Evolutionary conservation across 2,329 filamentous ascomycete genomes (phyloP), one percentile per base, ranked within the genome.

Genomic region (Claviceps digitariae): DNA sequence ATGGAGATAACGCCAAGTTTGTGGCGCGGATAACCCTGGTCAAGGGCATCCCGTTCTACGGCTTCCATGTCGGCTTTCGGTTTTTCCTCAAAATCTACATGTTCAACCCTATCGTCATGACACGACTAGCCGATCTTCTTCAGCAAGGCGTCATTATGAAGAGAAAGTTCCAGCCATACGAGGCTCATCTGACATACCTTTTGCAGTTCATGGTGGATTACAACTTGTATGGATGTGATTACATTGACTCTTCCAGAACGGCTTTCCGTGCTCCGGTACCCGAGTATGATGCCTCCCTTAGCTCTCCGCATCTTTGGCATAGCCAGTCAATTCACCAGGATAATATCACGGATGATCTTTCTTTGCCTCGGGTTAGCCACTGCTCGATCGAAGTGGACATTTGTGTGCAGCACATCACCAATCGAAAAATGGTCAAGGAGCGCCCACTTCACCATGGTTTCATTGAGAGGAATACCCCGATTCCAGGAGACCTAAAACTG

Each of bases 181-280:
- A 98, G 69, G 90, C 87, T 20, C 94, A 98, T 66, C 68, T 97
- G 57, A 89, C 95, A 64, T 97, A 90, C 65, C 72, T 96, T 9
- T 76, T 93, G 10, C 94, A 98, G 69, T 98, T 94, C 80, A 97
- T 98, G 93, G 86, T 85, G 58, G 94, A 98, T 67, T 98, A 94
- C 73, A 98, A 96, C 64, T 74, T 98, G 59, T 97, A 95, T 66
- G 94, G 94, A 7, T 98, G 93, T 64, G 84, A 82, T 53, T 94
- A 91, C 62, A 82, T 97, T 58, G 80, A 91, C 55, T 85, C 82
- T 50, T 74, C 74, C 10, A 86, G 81, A 57, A 80, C 83, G 1
- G 75, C 71, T 29, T 96, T 95, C 63, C 81, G 93, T 52, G 74
- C 75, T 2, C 90, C 90, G 0, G 73, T 96, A 2, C 90, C 90